Evolutionary conservation across 768 basidiomycete species (phyloP).

Genomic region (Podaxis carcinomalis): DNA sequence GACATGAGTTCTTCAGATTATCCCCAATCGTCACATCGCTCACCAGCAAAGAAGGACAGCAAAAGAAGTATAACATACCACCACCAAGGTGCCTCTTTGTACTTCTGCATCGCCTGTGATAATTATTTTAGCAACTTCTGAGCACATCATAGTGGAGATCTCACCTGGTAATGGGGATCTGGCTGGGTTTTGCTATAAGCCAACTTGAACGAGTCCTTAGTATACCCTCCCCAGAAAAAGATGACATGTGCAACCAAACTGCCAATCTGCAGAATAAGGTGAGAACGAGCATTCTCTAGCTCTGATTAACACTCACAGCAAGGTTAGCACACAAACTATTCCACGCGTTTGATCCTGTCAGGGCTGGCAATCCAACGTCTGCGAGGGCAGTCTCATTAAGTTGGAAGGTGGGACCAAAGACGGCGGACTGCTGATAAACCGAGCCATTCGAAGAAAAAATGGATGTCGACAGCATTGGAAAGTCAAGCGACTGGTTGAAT

Average conservation of each 20-base stretch:
- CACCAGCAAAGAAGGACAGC: constrained; percentile 54
- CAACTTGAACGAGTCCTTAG: constrained; percentile 45
- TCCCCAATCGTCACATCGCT: constrained; percentile 2
- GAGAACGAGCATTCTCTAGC: neutral
- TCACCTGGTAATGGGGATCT: constrained; percentile 53
- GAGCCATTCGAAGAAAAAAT: constrained; percentile 54
- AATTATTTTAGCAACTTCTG: neutral
- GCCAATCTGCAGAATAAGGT: constrained; percentile 39
- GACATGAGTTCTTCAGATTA: neutral
- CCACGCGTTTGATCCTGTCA: constrained; percentile 55
- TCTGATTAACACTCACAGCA: constrained; percentile 27
- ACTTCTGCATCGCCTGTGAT: constrained; percentile 48
- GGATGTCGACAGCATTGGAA: constrained; percentile 59
- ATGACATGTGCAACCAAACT: constrained; percentile 52
- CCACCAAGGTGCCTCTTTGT: constrained; percentile 57
- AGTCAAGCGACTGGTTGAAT: constrained; percentile 37
- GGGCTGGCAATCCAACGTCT: constrained; percentile 42
- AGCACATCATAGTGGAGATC: neutral
- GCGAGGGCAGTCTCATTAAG: constrained; percentile 53
- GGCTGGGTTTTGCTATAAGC: constrained; percentile 41
- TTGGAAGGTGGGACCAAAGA: constrained; percentile 47
- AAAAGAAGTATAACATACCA: constrained; percentile 51
- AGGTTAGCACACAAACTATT: constrained; percentile 42
- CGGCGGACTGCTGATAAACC: constrained; percentile 47
- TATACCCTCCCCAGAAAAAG: constrained; percentile 55